These are phyloP conservation scores for Schizophyllum amplum DNA, from an alignment of 1,284 basidiomycete genomes.

Conservation along the genomic window DNA sequence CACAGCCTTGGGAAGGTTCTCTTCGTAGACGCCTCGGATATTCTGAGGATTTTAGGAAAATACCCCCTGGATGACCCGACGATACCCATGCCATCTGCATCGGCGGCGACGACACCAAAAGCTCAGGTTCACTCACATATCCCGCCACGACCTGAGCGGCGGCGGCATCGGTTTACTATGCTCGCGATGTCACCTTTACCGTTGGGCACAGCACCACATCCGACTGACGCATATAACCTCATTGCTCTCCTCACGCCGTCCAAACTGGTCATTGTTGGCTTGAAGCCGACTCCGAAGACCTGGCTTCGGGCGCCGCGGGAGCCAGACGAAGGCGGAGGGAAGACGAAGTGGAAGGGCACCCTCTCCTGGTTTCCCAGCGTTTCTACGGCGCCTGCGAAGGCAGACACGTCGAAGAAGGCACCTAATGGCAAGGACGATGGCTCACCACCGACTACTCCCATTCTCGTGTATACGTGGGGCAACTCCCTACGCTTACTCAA, in stretches of 20 bases:
- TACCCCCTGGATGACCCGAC: constrained; percentile 59
- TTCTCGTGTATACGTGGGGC: constrained; percentile 83
- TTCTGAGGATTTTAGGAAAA: constrained; percentile 87
- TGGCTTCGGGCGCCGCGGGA: constrained; percentile 83
- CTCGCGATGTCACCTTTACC: constrained; percentile 81
- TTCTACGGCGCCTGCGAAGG: constrained; percentile 12
- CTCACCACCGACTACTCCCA: constrained; percentile 35
- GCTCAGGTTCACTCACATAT: constrained; percentile 6
- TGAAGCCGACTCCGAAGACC: constrained; percentile 88
- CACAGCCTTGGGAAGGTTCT: constrained; percentile 93
- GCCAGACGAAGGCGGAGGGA: constrained; percentile 33
- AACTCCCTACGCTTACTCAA: constrained; percentile 54
- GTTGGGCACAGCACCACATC: constrained; percentile 67
- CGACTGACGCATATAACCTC: constrained; percentile 79
- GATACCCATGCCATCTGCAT: constrained; percentile 8
- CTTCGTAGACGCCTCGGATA: constrained; percentile 93
- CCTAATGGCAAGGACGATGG: constrained; percentile 17
- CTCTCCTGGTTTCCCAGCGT: constrained; percentile 75
- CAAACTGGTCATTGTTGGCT: constrained; percentile 88
- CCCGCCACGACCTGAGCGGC: constrained; percentile 25
- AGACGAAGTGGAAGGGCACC: constrained; percentile 47
- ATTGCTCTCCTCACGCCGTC: constrained; percentile 84
- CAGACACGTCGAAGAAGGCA: constrained; percentile 18
- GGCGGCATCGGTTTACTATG: constrained; percentile 52
- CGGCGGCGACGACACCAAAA: constrained; percentile 8